A percentile compares a stretch with the other conserved stretches of the same genome.
These are phyloP conservation scores for Termitomyces sp. DNA, from an alignment of 768 basidiomycete genomes.

Conservation along the genomic window DNA sequence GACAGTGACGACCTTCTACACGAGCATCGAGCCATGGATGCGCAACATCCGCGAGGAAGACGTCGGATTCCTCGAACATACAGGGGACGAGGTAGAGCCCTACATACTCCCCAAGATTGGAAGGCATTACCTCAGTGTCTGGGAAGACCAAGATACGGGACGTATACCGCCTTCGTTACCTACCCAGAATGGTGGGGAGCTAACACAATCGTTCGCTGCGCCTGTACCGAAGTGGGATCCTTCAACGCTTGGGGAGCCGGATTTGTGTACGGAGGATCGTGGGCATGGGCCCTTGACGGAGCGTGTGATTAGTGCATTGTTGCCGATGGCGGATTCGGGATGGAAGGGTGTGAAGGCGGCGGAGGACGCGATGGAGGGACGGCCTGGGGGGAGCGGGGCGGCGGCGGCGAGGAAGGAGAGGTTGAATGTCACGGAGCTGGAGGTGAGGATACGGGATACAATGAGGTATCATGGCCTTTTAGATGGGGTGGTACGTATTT, in stretches of 20 bases:
- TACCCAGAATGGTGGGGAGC: slow-evolving; percentile 27
- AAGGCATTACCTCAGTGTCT: slow-evolving; percentile 83
- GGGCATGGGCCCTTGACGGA: slow-evolving; percentile 90
- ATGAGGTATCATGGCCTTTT: slow-evolving; percentile 75
- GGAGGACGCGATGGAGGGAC: slow-evolving; percentile 81
- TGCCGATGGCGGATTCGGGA: slow-evolving; percentile 65
- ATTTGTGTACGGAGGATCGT: slow-evolving; percentile 67
- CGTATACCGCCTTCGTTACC: slow-evolving; percentile 25
- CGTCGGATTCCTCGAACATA: slow-evolving; percentile 87
- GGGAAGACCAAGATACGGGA: slow-evolving; percentile 87
- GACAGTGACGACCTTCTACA: slow-evolving; percentile 75
- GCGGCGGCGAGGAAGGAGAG: slow-evolving; percentile 73
- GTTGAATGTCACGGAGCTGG: slow-evolving; percentile 76
- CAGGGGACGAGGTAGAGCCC: slow-evolving; percentile 87
- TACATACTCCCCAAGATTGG: slow-evolving; percentile 84
- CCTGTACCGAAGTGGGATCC: slow-evolving; percentile 80
- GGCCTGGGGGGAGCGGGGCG: slow-evolving; percentile 76
- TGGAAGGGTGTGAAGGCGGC: slow-evolving; percentile 82
- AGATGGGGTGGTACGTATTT: slow-evolving; percentile 58
- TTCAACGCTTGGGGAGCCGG: slow-evolving; percentile 70
- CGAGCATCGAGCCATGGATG: slow-evolving; percentile 86
- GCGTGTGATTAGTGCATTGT: slow-evolving; percentile 69
- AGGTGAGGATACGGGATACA: slow-evolving; percentile 70
- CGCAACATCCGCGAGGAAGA: slow-evolving; percentile 93
- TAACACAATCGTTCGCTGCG: slow-evolving; percentile 36